Evolutionary conservation across 495 filamentous ascomycete genomes (phyloP), one percentile per base, ranked within the genome.

Genomic region (Penicillium antarcticum): DNA sequence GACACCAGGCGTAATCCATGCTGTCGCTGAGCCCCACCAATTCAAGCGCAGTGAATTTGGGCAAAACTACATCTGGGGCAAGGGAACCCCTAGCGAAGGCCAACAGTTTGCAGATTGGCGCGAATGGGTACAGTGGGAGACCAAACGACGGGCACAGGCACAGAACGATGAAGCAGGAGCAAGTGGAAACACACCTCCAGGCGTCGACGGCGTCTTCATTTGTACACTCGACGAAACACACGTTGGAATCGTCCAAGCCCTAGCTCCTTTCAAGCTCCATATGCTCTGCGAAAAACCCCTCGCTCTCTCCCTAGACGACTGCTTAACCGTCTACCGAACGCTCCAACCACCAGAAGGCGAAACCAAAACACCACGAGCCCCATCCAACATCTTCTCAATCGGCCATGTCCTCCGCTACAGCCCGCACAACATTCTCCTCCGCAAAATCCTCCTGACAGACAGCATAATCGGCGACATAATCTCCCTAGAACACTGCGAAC

Each of bases 271-370:
- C 0, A 73, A 79, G 5, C 67, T 94, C 21, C 91, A 96, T 65
- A 83, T 97, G 46, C 86, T 97, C 72, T 92, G 91, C 73, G 95
- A 98, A 74, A 98, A 98, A 67, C 94, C 94, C 0, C 74, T 98
- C 14, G 88, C 89, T 2, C 88, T 88, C 2, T 88, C 78, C 0
- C 73, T 97, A 12, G 55, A 75, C 18, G 89, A 92, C 45, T 96
- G 91, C 65, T 67, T 92, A 6, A 67, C 68, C 13, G 89, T 96
- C 44, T 88, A 89, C 58, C 70, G 76, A 9, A 76, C 83, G 1
- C 56, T 88, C 19, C 56, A 58, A 45, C 59, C 59, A 8, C 58
- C 56, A 1, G 19, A 56, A 17, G 42, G 42, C 32, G 14, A 45
- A 9, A 26, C 36, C 5, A 42, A 57, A 13, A 31, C 14, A 0